Conservation (phyloP, 2,329 filamentous ascomycete species). For the Macrophomina tecta region DNA sequence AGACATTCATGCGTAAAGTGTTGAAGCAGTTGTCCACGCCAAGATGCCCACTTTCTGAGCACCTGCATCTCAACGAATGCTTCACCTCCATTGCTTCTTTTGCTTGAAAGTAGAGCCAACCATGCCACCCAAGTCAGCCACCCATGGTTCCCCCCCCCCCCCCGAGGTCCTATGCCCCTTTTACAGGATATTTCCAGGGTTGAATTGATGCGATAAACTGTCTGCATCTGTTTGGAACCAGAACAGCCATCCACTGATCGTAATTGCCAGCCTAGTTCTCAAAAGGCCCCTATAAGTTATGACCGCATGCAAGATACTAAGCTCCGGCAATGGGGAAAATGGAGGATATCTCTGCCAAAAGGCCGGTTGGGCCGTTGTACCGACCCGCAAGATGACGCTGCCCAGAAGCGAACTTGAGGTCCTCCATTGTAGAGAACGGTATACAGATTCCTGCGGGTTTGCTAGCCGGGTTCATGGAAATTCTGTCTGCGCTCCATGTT, state of each 20-base stretch:
- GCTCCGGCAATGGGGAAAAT: conserved; percentile 50
- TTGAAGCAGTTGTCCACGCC: too few species aligned
- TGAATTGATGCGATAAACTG: conserved; percentile 45
- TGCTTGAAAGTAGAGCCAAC: conserved; percentile 4
- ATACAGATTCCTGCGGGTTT: conserved; percentile 1
- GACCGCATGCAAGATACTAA: conserved; percentile 44
- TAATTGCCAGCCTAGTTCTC: not conserved
- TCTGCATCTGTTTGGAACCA: conserved; percentile 39
- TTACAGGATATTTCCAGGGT: conserved; percentile 26
- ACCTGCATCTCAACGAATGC: too few species aligned
- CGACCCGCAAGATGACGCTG: conserved; percentile 40
- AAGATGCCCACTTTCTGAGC: too few species aligned
- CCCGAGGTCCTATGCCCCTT: too few species aligned
- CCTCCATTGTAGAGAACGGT: conserved; percentile 44
- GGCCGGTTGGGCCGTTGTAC: conserved; percentile 41
- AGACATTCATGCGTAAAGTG: too few species aligned
- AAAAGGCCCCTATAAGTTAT: too few species aligned
- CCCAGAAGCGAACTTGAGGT: conserved; percentile 40
- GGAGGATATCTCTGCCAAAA: conserved; percentile 49
- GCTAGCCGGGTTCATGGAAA: not conserved
- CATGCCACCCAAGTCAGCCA: conserved; percentile 21
- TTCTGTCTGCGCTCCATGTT: too few species aligned
- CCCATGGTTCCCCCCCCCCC: not conserved
- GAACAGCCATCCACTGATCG: conserved; percentile 42
- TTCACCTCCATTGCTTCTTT: too few species aligned